Base-by-base conservation (phyloP, 768 basidiomycete species). In the Russula dissimulans region DNA sequence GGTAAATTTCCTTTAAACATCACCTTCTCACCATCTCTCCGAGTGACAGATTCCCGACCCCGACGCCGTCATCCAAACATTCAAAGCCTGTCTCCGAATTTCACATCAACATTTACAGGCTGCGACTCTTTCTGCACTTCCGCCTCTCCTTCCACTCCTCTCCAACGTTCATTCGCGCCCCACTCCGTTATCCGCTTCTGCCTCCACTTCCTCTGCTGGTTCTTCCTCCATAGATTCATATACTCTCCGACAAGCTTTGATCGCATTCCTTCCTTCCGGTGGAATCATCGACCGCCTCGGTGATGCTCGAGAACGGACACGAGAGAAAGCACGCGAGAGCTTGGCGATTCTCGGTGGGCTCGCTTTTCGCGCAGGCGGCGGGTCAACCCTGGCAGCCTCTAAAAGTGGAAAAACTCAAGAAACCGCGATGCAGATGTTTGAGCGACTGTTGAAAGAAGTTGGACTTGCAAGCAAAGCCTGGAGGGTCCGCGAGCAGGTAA, bases 401-500 rank as follows among this genome's bases (percentile, higher is more conserved):
- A 74, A 71, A 52, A 76, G 74, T 59, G 77, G 78, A 41, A 91
- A 90, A 71, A 80, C 81, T 29, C 75, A 76, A 15, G 89, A 92
- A 72, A 82, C 83, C 15, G 86, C 88, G 11, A 70, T 87, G 51
- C 75, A 76, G 66, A 74, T 84, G 34, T 89, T 91, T 65, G 91
- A 94, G 70, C 77, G 82, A 47, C 78, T 80, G 65, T 56, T 95
- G 62, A 81, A 79, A 66, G 93, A 95, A 66, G 75, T 69, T 6
- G 93, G 87, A 3, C 71, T 95, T 42, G 74, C 74, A 45, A 91
- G 89, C 73, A 95, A 94, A 75, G 86, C 87, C 8, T 87, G 87
- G 83, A 86, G 87, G 72, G 85, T 91, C 41, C 78, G 88, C 56
- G 92, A 95, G 72, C 92, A 93, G 80, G 91, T 87, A 69, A 66